Evolutionary conservation across 176 grass and related monocot species (phyloP).

Genomic region (Canna indica): DNA sequence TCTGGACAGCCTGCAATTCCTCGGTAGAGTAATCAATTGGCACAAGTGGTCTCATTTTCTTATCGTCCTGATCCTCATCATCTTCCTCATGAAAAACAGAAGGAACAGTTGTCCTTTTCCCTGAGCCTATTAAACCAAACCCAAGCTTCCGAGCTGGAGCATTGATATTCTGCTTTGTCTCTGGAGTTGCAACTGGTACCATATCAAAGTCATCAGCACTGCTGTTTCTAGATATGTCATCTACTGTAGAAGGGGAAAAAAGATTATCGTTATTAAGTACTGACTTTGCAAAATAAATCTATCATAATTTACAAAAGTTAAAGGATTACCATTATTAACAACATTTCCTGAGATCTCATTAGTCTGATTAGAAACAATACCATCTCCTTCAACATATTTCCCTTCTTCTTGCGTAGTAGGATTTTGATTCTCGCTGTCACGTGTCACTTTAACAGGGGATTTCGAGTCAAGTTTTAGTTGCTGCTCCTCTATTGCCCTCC

Average conservation of each 20-base stretch:
- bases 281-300: too few relatives aligned
- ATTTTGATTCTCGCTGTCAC: constrained; percentile 23
- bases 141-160: constrained; percentile 71
- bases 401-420: constrained; percentile 35
- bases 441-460: neutral
- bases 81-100: constrained; percentile 90
- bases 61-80: constrained; percentile 64
- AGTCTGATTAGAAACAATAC: constrained; percentile 25
- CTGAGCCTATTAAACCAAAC: constrained; percentile 79
- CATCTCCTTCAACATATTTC: constrained; percentile 32
- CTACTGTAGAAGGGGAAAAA: constrained; percentile 27
- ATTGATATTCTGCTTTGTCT: constrained; percentile 58
- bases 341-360: constrained; percentile 31
- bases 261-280: neutral
- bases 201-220: constrained; percentile 28
- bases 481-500: constrained; percentile 46
- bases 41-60: constrained; percentile 71
- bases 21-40: constrained; percentile 96
- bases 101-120: constrained; percentile 72
- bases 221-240: constrained; percentile 33
- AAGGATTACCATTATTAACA: constrained; percentile 33
- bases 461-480: constrained; percentile 40
- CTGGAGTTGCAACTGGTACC: constrained; percentile 21
- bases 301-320: neutral
- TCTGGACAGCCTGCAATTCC: constrained; percentile 68